Conservation (phyloP, 2,329 filamentous ascomycete species). For the Ceratocystiopsis minuta region DNA sequence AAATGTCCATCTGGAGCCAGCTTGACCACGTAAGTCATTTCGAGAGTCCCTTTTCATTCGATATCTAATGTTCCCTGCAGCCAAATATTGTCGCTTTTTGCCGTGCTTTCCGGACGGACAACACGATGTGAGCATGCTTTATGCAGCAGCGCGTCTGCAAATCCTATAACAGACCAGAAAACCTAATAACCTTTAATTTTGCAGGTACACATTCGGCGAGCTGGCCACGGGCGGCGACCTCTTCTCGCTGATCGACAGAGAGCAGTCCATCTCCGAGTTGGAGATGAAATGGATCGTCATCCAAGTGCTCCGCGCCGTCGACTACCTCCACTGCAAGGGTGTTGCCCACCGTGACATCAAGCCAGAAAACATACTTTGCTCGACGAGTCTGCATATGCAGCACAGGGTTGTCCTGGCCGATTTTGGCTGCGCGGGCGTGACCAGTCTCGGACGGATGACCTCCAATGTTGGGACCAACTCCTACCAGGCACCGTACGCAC, state of each 20-base stretch:
- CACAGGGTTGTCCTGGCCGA: constrained; percentile 33
- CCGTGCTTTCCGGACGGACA: constrained; percentile 29
- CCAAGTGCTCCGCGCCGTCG: constrained; percentile 27
- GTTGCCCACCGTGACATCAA: constrained; percentile 37
- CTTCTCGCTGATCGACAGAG: constrained; percentile 27
- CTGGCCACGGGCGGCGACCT: constrained; percentile 37
- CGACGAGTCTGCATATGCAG: constrained; percentile 23
- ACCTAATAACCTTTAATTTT: background rate
- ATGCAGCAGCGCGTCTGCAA: no score
- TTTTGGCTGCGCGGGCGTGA: constrained; percentile 30
- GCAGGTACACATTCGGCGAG: constrained; percentile 37
- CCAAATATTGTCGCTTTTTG: constrained; percentile 35
- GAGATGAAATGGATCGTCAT: constrained; percentile 27
- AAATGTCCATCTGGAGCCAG: constrained; percentile 33
- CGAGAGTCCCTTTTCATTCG: no score
- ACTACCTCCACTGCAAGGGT: constrained; percentile 29
- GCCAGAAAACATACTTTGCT: constrained; percentile 34
- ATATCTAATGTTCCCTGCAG: constrained; percentile 15
- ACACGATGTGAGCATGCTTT: constrained; percentile 23
- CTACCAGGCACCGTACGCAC: constrained; percentile 32
- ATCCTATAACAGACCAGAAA: constrained; percentile 2
- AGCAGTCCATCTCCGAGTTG: constrained; percentile 20
- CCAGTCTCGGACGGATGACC: constrained; percentile 23
- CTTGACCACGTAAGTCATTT: constrained; percentile 30
- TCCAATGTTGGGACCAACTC: constrained; percentile 26